These are phyloP conservation scores for Paramyrothecium sp. DNA, from an alignment of 2,329 filamentous ascomycete species.

Conservation along the genomic window DNA sequence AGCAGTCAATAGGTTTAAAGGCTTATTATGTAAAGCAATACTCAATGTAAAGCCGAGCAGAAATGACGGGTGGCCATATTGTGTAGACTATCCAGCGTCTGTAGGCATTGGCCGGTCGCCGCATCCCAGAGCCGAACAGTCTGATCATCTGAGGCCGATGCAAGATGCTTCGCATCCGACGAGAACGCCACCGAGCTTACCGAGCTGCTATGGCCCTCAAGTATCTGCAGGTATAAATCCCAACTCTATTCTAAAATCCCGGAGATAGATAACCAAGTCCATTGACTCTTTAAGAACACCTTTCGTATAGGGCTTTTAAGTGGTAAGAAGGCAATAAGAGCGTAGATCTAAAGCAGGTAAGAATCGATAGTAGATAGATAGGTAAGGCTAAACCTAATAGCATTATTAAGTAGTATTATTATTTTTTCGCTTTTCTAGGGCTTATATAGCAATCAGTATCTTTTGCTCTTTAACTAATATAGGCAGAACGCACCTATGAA, in stretches of 20 bases:
- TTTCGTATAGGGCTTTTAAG: neutral
- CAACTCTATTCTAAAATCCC: constrained; percentile 12
- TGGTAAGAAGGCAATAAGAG: constrained; percentile 1
- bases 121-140: constrained; percentile 4
- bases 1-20: no score
- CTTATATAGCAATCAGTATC: constrained; percentile 14
- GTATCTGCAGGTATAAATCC: constrained; percentile 9
- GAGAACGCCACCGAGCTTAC: constrained; percentile 1
- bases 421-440: constrained; percentile 14
- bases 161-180: neutral
- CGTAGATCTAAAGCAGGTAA: constrained; percentile 1
- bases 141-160: neutral
- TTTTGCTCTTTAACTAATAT: neutral
- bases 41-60: no score
- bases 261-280: neutral
- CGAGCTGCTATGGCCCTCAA: neutral
- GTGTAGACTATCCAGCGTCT: no score
- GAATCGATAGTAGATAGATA: neutral
- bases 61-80: no score
- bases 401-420: constrained; percentile 6
- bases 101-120: no score
- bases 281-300: constrained; percentile 12
- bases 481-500: neutral
- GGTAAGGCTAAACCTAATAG: neutral
- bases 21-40: no score